Evolutionary conservation across 1,139 yeast genomes (phyloP), one percentile per base, ranked within the genome.

Genomic region (Geotrichum aggregatum): DNA sequence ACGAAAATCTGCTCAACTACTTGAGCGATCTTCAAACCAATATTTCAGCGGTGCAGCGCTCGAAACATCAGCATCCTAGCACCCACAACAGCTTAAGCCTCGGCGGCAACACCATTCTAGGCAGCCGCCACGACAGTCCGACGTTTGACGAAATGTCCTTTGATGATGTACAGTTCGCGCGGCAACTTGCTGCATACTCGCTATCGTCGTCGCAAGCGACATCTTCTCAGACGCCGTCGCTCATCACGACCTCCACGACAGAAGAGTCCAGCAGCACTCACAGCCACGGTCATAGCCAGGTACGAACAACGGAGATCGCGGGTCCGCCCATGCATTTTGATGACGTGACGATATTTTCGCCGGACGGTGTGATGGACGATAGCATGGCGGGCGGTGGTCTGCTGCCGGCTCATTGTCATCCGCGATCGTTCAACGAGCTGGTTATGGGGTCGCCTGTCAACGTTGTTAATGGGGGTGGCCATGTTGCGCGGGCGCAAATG

Each of bases 341-440:
- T 19, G 44, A 47, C 24, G 44, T 47, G 18, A 16, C 44, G 2
- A 47, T 47, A 11, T 39, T 47, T 14, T 47, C 50, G 13, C 50
- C 50, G 3, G 50, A 38, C 28, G 26, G 10, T 5, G 35, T n/a
- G 28, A 8, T 14, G 19, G 18, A 24, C n/a, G n/a, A n/a, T n/a
- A n/a, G n/a, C n/a, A n/a, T n/a, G n/a, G n/a, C n/a, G n/a, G n/a
- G n/a, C n/a, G n/a, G n/a, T n/a, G n/a, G n/a, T n/a, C n/a, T 36
- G 41, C 10, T 13, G n/a, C 22, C 14, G 41, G 41, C 28, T 5
- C 28, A 24, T 24, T 24, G 5, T 5, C 5, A 24, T 24, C 28
- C 28, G 7, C 28, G 28, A 5, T 5, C 8, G 28, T 24, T 24
- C 8, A 24, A 24, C 8, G 28, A 24, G 28, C 7, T 24, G n/a